A percentile compares a stretch with the other conserved stretches of the same genome.
phyloP scores from a whole-genome alignment of 2,329 filamentous ascomycete species.

The Phaeophleospora eucalypticola region DNA sequence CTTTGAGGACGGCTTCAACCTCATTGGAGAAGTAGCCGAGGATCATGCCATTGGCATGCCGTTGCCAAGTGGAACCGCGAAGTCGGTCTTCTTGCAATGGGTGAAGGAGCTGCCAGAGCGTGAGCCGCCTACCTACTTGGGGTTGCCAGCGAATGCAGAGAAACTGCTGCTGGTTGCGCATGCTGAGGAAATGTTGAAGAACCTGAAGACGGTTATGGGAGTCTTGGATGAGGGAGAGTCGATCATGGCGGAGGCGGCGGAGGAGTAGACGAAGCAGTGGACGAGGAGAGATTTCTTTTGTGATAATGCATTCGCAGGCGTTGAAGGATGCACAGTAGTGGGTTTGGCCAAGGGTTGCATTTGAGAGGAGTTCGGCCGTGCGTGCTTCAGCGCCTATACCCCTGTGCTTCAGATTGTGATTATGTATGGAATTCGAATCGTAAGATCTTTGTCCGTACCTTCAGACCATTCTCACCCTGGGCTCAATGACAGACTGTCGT shows the following conservation, averaged over 20 bases:
- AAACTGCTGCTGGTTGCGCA: constrained; percentile 87
- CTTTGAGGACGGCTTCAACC: constrained; percentile 86
- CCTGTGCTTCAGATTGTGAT: constrained; percentile 3
- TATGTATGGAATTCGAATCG: constrained; percentile 1
- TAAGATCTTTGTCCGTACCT: no score
- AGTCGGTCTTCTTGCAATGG: constrained; percentile 86
- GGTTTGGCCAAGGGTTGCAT: neutral
- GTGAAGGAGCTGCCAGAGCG: constrained; percentile 88
- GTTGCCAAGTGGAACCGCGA: constrained; percentile 74
- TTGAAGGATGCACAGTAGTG: neutral
- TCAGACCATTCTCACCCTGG: no score
- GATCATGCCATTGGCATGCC: constrained; percentile 50
- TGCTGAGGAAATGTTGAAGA: constrained; percentile 76
- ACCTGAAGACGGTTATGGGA: constrained; percentile 78
- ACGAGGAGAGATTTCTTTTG: neutral
- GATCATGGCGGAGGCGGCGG: constrained; percentile 54
- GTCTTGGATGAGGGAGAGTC: constrained; percentile 93
- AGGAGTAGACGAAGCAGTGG: constrained; percentile 1
- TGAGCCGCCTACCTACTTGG: constrained; percentile 92
- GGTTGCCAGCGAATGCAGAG: constrained; percentile 91
- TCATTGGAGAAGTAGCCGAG: constrained; percentile 62
- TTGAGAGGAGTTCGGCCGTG: neutral
- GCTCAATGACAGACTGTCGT: no score
- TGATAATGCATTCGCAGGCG: constrained; percentile 6
- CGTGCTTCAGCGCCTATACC: constrained; percentile 3